These are phyloP conservation scores for Leptographium galeiforme DNA, from an alignment of 2,329 filamentous ascomycete genomes.

Conservation along the genomic window DNA sequence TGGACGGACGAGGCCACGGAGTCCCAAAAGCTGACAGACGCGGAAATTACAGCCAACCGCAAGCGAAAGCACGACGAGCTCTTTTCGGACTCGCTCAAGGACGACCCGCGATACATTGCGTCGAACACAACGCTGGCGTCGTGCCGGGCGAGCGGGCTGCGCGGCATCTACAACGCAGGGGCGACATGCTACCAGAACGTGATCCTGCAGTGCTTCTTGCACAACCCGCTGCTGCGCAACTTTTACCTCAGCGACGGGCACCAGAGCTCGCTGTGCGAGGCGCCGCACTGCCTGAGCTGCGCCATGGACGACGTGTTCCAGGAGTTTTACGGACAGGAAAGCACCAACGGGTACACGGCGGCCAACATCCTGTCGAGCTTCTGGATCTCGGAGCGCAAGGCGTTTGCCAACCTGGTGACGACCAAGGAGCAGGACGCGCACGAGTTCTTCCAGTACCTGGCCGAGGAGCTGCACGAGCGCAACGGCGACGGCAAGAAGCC, in stretches of 20 bases:
- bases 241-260: conserved; percentile 91
- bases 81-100: conserved; percentile 47
- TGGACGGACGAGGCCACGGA: background rate
- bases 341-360: conserved; percentile 79
- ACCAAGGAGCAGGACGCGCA: conserved; percentile 95
- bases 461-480: conserved; percentile 78
- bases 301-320: conserved; percentile 64
- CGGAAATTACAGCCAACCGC: conserved; percentile 32
- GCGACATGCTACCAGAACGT: conserved; percentile 98
- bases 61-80: conserved; percentile 68
- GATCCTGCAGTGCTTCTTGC: conserved; percentile 81
- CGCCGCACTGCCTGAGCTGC: conserved; percentile 51
- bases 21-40: background rate
- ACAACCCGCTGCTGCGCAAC: conserved; percentile 82
- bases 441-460: conserved; percentile 91
- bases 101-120: conserved; percentile 64
- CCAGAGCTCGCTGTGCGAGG: conserved; percentile 57
- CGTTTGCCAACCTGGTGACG: conserved; percentile 64
- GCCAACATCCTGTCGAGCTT: conserved; percentile 80
- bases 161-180: conserved; percentile 95
- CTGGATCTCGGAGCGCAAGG: conserved; percentile 70
- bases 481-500: conserved; percentile 58
- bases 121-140: conserved; percentile 60
- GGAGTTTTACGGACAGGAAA: conserved; percentile 58
- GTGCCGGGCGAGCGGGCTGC: conserved; percentile 64